These are phyloP conservation scores for Taphrina confusa DNA, from an alignment of 1,139 yeast genomes.

Conservation along the genomic window DNA sequence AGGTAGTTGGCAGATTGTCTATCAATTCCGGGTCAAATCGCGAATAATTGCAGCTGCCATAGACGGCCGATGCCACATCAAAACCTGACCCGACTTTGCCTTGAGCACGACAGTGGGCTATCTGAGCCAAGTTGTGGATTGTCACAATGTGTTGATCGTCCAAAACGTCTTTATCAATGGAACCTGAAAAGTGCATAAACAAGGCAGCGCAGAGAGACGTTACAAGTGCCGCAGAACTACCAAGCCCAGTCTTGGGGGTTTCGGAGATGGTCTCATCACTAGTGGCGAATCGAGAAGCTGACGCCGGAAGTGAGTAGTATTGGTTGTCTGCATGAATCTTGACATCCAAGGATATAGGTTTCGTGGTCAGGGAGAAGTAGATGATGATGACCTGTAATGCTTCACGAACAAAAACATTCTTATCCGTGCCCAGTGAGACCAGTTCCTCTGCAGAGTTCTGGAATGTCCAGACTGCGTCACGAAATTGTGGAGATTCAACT, in stretches of 20 bases:
- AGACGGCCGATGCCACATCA: slow-evolving; percentile 93
- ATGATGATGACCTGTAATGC: slow-evolving; percentile 49
- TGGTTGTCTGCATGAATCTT: slow-evolving; percentile 82
- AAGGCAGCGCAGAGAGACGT: slow-evolving; percentile 76
- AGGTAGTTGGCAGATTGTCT: slow-evolving; percentile 35
- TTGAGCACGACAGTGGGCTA: slow-evolving; percentile 91
- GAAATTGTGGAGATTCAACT: slow-evolving; percentile 78
- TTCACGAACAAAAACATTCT: slow-evolving; percentile 43
- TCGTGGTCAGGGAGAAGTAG: slow-evolving; percentile 48
- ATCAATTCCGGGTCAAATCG: slow-evolving; percentile 55
- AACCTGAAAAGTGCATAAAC: slow-evolving; percentile 50
- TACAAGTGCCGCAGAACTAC: slow-evolving; percentile 93
- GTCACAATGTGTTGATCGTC: slow-evolving; percentile 40
- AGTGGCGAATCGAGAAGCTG: slow-evolving; percentile 54
- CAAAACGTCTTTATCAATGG: slow-evolving; percentile 46
- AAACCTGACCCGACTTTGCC: slow-evolving; percentile 95
- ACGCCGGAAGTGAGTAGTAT: slow-evolving; percentile 61
- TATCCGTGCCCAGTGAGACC: slow-evolving; percentile 44
- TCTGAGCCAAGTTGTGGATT: slow-evolving; percentile 80
- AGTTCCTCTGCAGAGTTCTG: not conserved
- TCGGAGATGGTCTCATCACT: slow-evolving; percentile 63
- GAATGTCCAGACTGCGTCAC: slow-evolving; percentile 69
- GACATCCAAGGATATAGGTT: slow-evolving; percentile 50
- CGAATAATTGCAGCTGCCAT: slow-evolving; percentile 79
- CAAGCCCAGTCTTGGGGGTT: slow-evolving; percentile 91